Evolutionary conservation across 2,329 filamentous ascomycete genomes (phyloP).

Genomic region (Paecilomyces sp.): DNA sequence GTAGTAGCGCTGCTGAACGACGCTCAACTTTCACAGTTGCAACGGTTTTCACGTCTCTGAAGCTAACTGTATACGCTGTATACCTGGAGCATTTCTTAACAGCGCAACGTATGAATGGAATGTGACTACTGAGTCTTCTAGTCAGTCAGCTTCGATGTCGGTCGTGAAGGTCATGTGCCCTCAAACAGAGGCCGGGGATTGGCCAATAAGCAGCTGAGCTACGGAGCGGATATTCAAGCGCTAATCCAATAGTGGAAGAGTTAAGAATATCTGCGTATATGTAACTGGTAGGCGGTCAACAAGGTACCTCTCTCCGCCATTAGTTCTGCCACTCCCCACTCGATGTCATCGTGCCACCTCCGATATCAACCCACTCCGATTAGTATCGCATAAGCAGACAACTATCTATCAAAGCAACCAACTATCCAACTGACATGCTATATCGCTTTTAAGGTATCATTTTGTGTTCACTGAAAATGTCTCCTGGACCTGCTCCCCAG

Average conservation of each 20-base stretch:
- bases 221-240: background rate
- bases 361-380: background rate
- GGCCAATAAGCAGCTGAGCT: background rate
- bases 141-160: background rate
- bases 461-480: background rate
- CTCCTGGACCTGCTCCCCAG: conserved; percentile 5
- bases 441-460: background rate
- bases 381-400: background rate
- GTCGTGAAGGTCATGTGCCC: background rate
- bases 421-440: background rate
- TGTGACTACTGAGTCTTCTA: background rate
- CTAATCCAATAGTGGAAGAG: background rate
- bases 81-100: background rate
- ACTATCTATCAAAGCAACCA: background rate
- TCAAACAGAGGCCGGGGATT: background rate
- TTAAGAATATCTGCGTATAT: background rate
- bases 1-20: background rate
- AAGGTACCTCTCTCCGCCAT: background rate
- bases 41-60: background rate
- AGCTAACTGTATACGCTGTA: background rate
- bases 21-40: background rate
- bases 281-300: conserved; percentile 6
- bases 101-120: background rate
- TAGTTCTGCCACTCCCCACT: background rate
- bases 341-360: conserved; percentile 1